Evolutionary conservation across 2,329 filamentous ascomycete species (phyloP).

Genomic region (Fusarium transvaalense): DNA sequence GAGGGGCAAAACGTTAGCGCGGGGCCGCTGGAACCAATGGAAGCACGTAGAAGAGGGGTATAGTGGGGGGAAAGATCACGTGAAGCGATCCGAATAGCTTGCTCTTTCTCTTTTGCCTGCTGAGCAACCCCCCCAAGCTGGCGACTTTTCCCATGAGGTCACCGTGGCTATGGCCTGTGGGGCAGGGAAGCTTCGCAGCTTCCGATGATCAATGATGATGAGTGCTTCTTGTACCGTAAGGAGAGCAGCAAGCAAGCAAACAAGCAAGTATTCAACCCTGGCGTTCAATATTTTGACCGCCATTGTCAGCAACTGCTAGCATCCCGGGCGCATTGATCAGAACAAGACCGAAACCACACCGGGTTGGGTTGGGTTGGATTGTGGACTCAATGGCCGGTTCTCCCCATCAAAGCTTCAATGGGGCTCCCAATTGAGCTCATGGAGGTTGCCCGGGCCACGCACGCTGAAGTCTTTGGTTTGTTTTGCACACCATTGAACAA

Average conservation of each 20-base stretch:
- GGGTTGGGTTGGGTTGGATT: conserved; percentile 7
- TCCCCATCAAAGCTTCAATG: conserved; percentile 30
- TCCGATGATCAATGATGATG: conserved; percentile 36
- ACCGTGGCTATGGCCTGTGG: conserved; percentile 41
- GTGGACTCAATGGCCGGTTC: conserved; percentile 35
- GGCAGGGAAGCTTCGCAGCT: conserved; percentile 38
- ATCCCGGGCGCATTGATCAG: conserved; percentile 17
- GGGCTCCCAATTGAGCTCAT: conserved; percentile 40
- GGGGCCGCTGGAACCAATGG: conserved; percentile 48
- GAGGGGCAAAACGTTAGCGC: conserved; percentile 58
- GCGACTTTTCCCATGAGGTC: conserved; percentile 45
- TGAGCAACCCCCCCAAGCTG: conserved; percentile 1
- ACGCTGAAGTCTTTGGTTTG: conserved; percentile 14
- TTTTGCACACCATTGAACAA: conserved; percentile 25
- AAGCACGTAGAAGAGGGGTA: conserved; percentile 3
- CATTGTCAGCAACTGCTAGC: conserved; percentile 21
- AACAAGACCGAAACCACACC: conserved; percentile 13
- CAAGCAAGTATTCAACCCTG: conserved; percentile 18
- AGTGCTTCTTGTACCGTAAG: conserved; percentile 7
- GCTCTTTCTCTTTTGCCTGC: conserved; percentile 27
- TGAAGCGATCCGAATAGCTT: conserved; percentile 44
- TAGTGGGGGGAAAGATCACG: conserved; percentile 49
- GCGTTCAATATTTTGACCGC: conserved; percentile 33
- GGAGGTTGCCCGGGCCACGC: conserved; percentile 42
- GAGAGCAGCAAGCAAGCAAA: conserved; percentile 10